Base-by-base conservation (phyloP, 768 basidiomycete species). In the Kockovaella imperatae region DNA sequence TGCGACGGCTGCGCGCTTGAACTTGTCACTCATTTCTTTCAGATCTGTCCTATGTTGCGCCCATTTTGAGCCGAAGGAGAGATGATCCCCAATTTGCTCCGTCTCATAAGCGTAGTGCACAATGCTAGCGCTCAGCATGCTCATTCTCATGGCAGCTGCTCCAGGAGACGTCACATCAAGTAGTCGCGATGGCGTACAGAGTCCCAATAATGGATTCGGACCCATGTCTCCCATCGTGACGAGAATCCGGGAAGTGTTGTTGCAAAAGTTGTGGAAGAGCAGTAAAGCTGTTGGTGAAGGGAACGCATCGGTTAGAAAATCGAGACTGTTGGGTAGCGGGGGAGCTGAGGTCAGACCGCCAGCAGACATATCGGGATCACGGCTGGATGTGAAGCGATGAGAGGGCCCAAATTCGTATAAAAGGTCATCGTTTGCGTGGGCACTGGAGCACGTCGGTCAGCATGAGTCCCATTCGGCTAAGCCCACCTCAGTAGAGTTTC, bases 201-300 rank as follows among this genome's bases (percentile, higher is more conserved):
- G 50, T 13, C 54, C 48, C n/a, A 61, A 36, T 14, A 61, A 45
- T 1, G 62, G 62, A 44, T 64, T 64, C 4, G 56, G 59, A 24
- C 53, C 56, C n/a, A 57, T 64, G 30, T 58, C 55, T 3, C 59
- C 59, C 59, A 64, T 64, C 4, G 62, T 59, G 38, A 64, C 46
- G 30, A 60, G 44, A 35, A 59, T 59, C 10, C 49, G 32, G 17
- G 41, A 44, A 1, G 62, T 50, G 17, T 45, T 45, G 45, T 56
- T 61, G 49, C 50, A 53, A 42, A 56, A 64, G 35, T 64, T 59
- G 30, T 60, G 56, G 29, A 64, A 64, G 5, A 64, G 42, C 3
- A 47, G 53, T 1, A 57, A 50, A 10, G 62, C 59, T 4, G 49
- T 47, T 2, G 57, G 49, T 5, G 59, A 61, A 3, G 62, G 57